Evolutionary conservation across 257 asterid genomes (phyloP), one percentile per base, ranked within the genome.

Genomic region (Fraxinus pennsylvanica): DNA sequence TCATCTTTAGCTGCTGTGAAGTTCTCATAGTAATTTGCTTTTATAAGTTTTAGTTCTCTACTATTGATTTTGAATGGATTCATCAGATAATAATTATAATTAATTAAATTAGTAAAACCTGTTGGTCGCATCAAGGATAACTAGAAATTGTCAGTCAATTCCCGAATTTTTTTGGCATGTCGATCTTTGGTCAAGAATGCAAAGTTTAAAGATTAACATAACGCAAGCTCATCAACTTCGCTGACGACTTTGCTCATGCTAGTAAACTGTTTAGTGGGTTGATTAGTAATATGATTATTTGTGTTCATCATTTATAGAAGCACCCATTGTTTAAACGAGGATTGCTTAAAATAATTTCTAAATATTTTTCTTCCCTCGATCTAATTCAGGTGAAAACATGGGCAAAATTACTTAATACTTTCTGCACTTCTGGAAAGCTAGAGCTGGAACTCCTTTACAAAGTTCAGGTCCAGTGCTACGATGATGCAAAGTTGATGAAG

Each of bases 401-500:
- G 99, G 97, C 98, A 0, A 81, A 81, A 6, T 79, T 96, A 82
- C 85, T 95, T 85, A 91, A 88, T 73, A 89, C 92, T 65, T 92
- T 91, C 90, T 92, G 97, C 85, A 89, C 96, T 75, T 80, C 91
- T 61, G 98, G 96, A 76, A 96, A 92, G 83, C 94, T 93, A 13
- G 90, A 96, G 88, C 88, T 92, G 82, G 99, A 96, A 86, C 98
- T 96, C 14, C 88, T 96, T 38, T 96, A 93, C 93, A 96, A 90
- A 81, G 91, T 96, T 79, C 99, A 96, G 86, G 88, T 89, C 69
- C 99, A 96, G 81, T 96, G 99, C 89, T 96, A 93, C 2, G 99
- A 96, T 75, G 99, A 96, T 84, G 90, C 99, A 14, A 96, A 93
- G 77, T 86, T 96, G 89, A 92, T 96, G 97, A 96, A 96, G 81